phyloP scores from a whole-genome alignment of 2,329 filamentous ascomycete species.

The Colletotrichum abscissum region DNA sequence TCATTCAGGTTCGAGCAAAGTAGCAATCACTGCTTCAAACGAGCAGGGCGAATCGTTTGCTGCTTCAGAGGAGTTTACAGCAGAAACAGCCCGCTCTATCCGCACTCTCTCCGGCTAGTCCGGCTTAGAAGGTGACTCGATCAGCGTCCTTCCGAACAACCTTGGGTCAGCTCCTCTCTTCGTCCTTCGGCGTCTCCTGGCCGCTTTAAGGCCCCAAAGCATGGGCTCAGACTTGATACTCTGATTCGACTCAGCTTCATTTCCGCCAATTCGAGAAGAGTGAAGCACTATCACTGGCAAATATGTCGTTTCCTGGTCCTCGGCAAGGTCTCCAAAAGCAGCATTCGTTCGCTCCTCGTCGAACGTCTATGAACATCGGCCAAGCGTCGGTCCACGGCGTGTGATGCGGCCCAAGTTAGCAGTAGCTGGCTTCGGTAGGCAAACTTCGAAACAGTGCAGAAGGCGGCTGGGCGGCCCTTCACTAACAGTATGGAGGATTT shows the following conservation, averaged over 20 bases:
- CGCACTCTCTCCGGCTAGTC: neutral
- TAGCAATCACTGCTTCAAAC: neutral
- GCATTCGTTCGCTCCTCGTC: neutral
- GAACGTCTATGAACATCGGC: neutral
- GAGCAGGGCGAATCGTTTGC: neutral
- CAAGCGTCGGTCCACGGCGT: neutral
- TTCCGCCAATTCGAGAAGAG: neutral
- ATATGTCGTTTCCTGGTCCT: neutral
- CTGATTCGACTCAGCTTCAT: constrained; percentile 3
- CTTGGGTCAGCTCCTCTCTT: neutral
- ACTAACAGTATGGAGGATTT: neutral
- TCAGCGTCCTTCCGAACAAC: neutral
- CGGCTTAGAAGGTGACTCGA: neutral
- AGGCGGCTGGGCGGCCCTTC: neutral
- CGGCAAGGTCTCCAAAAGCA: neutral
- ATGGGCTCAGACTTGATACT: constrained; percentile 1
- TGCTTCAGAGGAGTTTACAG: neutral
- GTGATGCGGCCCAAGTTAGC: neutral
- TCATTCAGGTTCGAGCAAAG: neutral
- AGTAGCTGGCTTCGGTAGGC: neutral
- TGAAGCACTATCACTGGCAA: neutral
- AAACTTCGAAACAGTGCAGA: neutral
- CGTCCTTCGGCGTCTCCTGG: neutral
- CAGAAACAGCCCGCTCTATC: neutral
- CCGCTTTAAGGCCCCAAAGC: constrained; percentile 10